Conservation (phyloP, 1,139 yeast genomes). For the Pichia sp. region DNA sequence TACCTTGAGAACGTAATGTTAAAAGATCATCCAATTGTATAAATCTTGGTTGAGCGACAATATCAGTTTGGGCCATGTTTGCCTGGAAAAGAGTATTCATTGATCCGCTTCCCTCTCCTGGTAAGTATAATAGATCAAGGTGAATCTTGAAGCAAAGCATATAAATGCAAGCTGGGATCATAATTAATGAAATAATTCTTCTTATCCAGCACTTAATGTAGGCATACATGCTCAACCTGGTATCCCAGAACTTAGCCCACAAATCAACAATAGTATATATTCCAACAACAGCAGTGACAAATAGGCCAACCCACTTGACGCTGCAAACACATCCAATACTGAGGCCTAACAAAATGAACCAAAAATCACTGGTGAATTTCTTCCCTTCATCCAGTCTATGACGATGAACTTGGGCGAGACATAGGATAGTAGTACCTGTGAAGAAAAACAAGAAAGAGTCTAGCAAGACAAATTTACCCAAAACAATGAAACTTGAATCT, state of each 20-base stretch:
- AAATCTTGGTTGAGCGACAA: slow-evolving; percentile 51
- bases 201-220: slow-evolving; percentile 45
- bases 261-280: slow-evolving; percentile 75
- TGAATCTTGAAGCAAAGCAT: slow-evolving; percentile 71
- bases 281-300: slow-evolving; percentile 79
- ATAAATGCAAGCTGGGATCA: slow-evolving; percentile 70
- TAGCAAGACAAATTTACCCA: slow-evolving; percentile 63
- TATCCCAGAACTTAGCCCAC: slow-evolving; percentile 49
- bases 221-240: slow-evolving; percentile 30
- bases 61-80: slow-evolving; percentile 48
- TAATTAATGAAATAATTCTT: slow-evolving; percentile 59
- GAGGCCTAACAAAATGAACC: slow-evolving; percentile 66
- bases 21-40: slow-evolving; percentile 55
- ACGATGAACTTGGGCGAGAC: slow-evolving; percentile 49
- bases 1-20: slow-evolving; percentile 66
- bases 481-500: slow-evolving; percentile 58
- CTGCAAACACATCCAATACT: slow-evolving; percentile 90
- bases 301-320: slow-evolving; percentile 94
- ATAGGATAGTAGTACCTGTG: slow-evolving; percentile 54
- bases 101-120: slow-evolving; percentile 77
- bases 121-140: slow-evolving; percentile 61
- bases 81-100: slow-evolving; percentile 67
- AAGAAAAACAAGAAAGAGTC: slow-evolving; percentile 71
- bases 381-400: slow-evolving; percentile 36
- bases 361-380: slow-evolving; percentile 38